phyloP scores from a whole-genome alignment of 2,329 filamentous ascomycete genomes.

The Calonectria pauciramosa region DNA sequence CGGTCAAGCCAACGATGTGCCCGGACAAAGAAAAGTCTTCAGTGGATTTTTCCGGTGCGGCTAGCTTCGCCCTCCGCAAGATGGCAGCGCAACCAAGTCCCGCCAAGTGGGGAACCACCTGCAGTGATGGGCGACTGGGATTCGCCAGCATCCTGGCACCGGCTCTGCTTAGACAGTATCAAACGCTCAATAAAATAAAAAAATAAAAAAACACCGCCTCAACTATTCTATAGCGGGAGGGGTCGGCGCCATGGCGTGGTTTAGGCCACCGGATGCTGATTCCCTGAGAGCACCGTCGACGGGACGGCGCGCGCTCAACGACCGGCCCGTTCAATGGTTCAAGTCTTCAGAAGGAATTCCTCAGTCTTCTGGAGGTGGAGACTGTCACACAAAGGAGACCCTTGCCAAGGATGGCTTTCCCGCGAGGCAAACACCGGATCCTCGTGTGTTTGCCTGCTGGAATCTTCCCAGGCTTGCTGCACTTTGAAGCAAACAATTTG shows the following conservation, averaged over 20 bases:
- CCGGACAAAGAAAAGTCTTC: conserved; percentile 35
- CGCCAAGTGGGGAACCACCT: conserved; percentile 28
- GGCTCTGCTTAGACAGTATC: not conserved
- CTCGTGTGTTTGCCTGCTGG: conserved; percentile 7
- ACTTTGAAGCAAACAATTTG: not conserved
- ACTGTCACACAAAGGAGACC: conserved; percentile 23
- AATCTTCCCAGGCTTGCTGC: conserved; percentile 13
- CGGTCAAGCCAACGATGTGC: conserved; percentile 10
- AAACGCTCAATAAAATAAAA: not conserved
- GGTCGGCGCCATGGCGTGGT: conserved; percentile 5
- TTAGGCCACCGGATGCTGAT: conserved; percentile 13
- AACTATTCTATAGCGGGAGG: conserved; percentile 1
- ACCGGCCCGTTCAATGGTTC: conserved; percentile 2
- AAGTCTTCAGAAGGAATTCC: conserved; percentile 15
- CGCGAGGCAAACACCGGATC: conserved; percentile 32
- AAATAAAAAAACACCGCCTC: not conserved
- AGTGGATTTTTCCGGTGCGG: conserved; percentile 30
- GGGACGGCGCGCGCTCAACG: conserved; percentile 31
- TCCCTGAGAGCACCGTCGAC: conserved; percentile 20
- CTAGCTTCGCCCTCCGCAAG: conserved; percentile 19
- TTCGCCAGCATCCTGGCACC: conserved; percentile 9
- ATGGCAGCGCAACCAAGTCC: conserved; percentile 26
- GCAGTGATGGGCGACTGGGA: conserved; percentile 24
- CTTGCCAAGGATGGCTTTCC: conserved; percentile 32
- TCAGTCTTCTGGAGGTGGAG: conserved; percentile 23